These are phyloP conservation scores for Sarcodon aspratus DNA, from an alignment of 768 basidiomycete genomes.

Conservation along the genomic window DNA sequence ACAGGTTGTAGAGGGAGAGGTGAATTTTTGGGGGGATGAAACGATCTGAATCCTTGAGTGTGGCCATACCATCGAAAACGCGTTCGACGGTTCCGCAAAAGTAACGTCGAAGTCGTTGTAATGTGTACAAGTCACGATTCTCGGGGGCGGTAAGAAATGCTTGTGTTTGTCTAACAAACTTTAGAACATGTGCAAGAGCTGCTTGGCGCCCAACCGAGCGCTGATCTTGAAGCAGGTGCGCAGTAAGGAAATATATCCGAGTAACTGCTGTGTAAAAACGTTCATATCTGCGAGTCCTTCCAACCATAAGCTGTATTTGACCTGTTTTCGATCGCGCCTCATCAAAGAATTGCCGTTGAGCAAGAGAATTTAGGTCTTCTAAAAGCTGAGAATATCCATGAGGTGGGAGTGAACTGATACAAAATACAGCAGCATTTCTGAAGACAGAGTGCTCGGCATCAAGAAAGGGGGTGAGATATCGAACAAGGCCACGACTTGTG, in stretches of 20 bases:
- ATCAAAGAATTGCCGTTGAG: constrained; percentile 78
- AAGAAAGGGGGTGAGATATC: constrained; percentile 78
- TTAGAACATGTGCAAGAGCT: constrained; percentile 68
- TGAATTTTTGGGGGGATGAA: constrained; percentile 70
- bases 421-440: constrained; percentile 77
- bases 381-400: constrained; percentile 69
- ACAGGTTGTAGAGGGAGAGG: constrained; percentile 70
- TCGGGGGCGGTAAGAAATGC: constrained; percentile 62
- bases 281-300: constrained; percentile 60
- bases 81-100: constrained; percentile 87
- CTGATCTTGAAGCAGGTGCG: constrained; percentile 62
- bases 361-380: constrained; percentile 73
- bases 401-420: constrained; percentile 79
- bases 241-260: constrained; percentile 80
- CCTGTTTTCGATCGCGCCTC: constrained; percentile 46
- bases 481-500: constrained; percentile 76
- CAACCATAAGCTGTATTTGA: constrained; percentile 26
- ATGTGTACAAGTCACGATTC: constrained; percentile 60
- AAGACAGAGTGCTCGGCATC: constrained; percentile 78
- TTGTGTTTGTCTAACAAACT: constrained; percentile 80
- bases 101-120: constrained; percentile 77
- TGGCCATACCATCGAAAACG: constrained; percentile 66
- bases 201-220: constrained; percentile 58
- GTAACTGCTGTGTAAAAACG: constrained; percentile 80
- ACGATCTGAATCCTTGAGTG: constrained; percentile 62